Percentiles rank a stretch among this genome's conserved stretches.
Evolutionary conservation across 2,329 filamentous ascomycete genomes (phyloP).

Genomic region (Pyricularia pennisetigena): DNA sequence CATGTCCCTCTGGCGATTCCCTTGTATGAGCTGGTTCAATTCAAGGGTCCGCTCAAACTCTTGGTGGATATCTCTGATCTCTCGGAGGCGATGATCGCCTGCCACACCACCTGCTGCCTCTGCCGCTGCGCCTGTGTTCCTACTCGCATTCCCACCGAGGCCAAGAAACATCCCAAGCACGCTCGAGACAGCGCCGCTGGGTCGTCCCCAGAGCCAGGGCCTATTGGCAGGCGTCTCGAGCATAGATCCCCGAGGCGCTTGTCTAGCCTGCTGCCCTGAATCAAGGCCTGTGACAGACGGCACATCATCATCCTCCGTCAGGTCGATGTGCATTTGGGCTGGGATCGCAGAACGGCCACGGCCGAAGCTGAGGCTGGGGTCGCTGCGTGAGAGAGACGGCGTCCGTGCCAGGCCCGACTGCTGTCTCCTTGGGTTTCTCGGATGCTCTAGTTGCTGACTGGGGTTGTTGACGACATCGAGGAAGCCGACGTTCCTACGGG

Average conservation of each 20-base stretch:
- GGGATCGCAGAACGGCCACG: conserved; percentile 14
- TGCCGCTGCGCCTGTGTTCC: neutral
- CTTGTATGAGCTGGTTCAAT: conserved; percentile 12
- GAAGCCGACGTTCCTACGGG: conserved; percentile 1
- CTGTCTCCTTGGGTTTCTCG: conserved; percentile 31
- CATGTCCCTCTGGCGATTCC: conserved; percentile 7
- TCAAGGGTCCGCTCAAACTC: neutral
- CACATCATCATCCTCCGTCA: conserved; percentile 30
- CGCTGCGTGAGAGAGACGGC: conserved; percentile 32
- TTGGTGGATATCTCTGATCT: neutral
- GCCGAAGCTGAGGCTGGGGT: conserved; percentile 24
- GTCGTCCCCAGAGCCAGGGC: neutral
- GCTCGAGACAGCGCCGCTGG: neutral
- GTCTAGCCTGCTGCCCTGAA: neutral
- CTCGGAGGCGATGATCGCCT: neutral
- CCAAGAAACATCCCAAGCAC: neutral
- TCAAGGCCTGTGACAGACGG: neutral
- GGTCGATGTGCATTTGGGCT: conserved; percentile 31
- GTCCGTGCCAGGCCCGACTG: conserved; percentile 28
- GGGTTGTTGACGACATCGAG: neutral
- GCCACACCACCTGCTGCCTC: neutral
- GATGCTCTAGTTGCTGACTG: conserved; percentile 18
- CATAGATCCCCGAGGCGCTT: conserved; percentile 11
- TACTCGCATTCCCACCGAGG: neutral
- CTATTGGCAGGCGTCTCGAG: conserved; percentile 16